phyloP scores from a whole-genome alignment of 441 rosid species.

The Pelargonium fulgidum region DNA sequence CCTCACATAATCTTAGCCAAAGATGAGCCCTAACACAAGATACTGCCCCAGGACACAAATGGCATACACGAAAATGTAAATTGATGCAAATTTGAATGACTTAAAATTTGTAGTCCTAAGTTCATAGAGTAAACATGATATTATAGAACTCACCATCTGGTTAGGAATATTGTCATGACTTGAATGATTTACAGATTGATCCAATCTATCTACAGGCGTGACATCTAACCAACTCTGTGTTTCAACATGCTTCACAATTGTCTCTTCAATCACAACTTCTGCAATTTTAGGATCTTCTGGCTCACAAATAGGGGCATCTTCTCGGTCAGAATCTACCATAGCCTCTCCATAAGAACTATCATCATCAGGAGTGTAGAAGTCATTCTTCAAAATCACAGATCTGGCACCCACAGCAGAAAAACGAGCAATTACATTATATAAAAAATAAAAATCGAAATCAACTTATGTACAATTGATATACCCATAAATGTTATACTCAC shows the following conservation, averaged over 20 bases:
- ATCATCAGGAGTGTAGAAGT: slow-evolving; percentile 14
- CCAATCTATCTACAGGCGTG: slow-evolving; percentile 17
- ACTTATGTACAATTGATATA: neutral
- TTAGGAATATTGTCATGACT: slow-evolving; percentile 19
- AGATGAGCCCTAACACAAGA: too few species aligned
- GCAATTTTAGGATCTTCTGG: slow-evolving; percentile 20
- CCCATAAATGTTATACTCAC: slow-evolving; percentile 34
- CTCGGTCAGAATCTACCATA: slow-evolving; percentile 24
- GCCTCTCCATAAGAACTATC: slow-evolving; percentile 21
- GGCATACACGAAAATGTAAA: too few species aligned
- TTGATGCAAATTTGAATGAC: neutral
- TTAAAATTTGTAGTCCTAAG: neutral
- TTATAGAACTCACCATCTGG: slow-evolving; percentile 25
- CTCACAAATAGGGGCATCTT: slow-evolving; percentile 15
- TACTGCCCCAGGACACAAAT: neutral
- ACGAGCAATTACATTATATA: neutral
- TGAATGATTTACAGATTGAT: slow-evolving; percentile 23
- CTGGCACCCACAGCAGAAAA: slow-evolving; percentile 18
- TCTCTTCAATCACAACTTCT: slow-evolving; percentile 23
- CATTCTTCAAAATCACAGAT: slow-evolving; percentile 25
- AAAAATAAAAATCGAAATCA: neutral
- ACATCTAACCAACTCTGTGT: slow-evolving; percentile 23
- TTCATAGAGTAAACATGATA: neutral
- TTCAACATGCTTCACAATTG: slow-evolving; percentile 18
- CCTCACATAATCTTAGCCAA: too few species aligned